phyloP scores from a whole-genome alignment of 306 rosid genomes.

The Cicer judaicum region DNA sequence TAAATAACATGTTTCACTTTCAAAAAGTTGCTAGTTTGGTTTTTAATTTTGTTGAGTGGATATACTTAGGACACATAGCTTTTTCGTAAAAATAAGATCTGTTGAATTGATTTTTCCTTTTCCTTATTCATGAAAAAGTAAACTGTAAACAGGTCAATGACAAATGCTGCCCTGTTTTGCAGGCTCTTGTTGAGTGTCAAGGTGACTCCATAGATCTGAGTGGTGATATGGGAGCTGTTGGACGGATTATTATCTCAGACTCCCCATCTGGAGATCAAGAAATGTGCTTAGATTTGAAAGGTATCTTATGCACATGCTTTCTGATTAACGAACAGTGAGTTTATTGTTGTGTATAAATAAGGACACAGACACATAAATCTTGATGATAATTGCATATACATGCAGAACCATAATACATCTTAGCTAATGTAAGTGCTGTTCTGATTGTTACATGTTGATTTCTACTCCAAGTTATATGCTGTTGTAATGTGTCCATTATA shows the following conservation, averaged over 20 bases:
- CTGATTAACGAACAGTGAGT: constrained; percentile 28
- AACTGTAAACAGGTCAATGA: constrained; percentile 38
- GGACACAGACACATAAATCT: constrained; percentile 9
- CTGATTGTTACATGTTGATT: constrained; percentile 8
- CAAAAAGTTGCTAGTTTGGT: not conserved
- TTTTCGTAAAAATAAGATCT: not conserved
- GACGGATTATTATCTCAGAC: constrained; percentile 78
- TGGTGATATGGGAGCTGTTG: constrained; percentile 93
- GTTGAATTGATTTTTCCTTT: constrained; percentile 5
- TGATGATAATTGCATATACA: constrained; percentile 7
- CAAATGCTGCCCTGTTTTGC: constrained; percentile 42
- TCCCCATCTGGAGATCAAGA: constrained; percentile 63
- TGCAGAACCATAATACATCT: constrained; percentile 26
- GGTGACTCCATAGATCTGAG: constrained; percentile 91
- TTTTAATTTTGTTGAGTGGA: constrained; percentile 34
- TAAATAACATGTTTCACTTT: constrained; percentile 26
- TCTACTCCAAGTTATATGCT: constrained; percentile 31
- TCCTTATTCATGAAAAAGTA: constrained; percentile 33
- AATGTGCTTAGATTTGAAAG: constrained; percentile 88
- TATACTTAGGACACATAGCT: not conserved
- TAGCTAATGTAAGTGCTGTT: constrained; percentile 23
- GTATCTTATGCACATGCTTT: constrained; percentile 45
- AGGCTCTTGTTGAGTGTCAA: constrained; percentile 96
- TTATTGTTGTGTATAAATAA: constrained; percentile 3
- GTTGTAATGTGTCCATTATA: constrained; percentile 10